Evolutionary conservation across 352 stramenopile species (phyloP).

Genomic region (Phytophthora sansomeana): DNA sequence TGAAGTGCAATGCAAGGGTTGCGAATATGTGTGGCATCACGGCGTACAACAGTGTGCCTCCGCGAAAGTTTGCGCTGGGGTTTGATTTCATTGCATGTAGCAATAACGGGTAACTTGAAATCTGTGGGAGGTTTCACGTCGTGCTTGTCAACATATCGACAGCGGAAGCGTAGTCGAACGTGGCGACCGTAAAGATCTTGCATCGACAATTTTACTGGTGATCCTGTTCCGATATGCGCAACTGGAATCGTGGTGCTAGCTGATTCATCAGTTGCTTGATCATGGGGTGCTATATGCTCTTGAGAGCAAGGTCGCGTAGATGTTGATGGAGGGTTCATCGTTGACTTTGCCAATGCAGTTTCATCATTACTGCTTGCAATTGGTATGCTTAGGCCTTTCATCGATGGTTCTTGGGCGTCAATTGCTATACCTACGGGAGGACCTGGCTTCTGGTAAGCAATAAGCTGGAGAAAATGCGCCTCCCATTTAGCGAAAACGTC

Average conservation of each 20-base stretch:
- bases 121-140: not conserved
- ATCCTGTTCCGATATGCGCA: not conserved
- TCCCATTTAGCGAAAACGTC: slow-evolving; percentile 67
- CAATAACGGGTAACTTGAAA: slow-evolving; percentile 2
- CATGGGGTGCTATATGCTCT: not conserved
- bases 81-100: not conserved
- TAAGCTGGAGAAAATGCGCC: slow-evolving; percentile 43
- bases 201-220: slow-evolving; percentile 15
- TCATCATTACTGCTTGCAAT: not conserved
- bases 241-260: not conserved
- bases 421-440: not conserved
- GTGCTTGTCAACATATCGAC: slow-evolving; percentile 1
- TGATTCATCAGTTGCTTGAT: not conserved
- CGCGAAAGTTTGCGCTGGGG: not conserved
- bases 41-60: not conserved
- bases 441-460: slow-evolving; percentile 13
- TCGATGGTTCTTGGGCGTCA: not conserved
- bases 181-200: slow-evolving; percentile 26
- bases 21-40: slow-evolving; percentile 14
- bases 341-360: not conserved
- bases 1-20: slow-evolving; percentile 14
- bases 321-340: not conserved
- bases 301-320: not conserved
- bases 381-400: not conserved
- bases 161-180: slow-evolving; percentile 32